Evolutionary conservation across 768 basidiomycete species (phyloP).

Genomic region (Phylloporus scabripes): DNA sequence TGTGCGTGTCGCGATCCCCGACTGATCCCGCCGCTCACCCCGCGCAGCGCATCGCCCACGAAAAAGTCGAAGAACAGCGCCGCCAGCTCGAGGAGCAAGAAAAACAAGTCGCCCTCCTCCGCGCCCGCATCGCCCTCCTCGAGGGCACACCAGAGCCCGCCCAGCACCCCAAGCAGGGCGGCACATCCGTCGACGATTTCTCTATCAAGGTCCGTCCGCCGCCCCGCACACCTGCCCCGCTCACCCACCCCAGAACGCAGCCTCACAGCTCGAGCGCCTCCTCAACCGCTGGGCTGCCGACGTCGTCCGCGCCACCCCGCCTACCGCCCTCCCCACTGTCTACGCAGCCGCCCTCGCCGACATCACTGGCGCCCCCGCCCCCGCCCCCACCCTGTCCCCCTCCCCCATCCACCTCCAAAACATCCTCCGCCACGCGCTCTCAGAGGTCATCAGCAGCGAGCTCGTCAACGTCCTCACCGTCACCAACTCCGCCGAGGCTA

Average conservation of each 20-base stretch:
- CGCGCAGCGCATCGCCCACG: constrained; percentile 72
- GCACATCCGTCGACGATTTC: constrained; percentile 77
- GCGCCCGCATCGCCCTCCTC: constrained; percentile 63
- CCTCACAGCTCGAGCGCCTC: constrained; percentile 73
- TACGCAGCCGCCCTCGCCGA: constrained; percentile 58
- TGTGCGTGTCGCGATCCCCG: constrained; percentile 37
- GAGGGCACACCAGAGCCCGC: constrained; percentile 52
- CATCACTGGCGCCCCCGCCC: constrained; percentile 40
- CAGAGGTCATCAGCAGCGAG: constrained; percentile 67
- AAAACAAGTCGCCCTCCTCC: constrained; percentile 67
- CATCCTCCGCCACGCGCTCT: constrained; percentile 74
- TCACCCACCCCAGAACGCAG: constrained; percentile 55
- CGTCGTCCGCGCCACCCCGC: constrained; percentile 49
- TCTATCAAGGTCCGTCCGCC: constrained; percentile 64
- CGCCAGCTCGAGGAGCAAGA: constrained; percentile 79
- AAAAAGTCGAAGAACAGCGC: constrained; percentile 82
- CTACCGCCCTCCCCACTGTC: constrained; percentile 46
- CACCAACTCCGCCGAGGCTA: constrained; percentile 80
- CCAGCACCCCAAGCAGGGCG: constrained; percentile 35
- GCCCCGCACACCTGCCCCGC: no score
- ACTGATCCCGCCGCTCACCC: constrained; percentile 2
- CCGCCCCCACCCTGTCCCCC: constrained; percentile 23
- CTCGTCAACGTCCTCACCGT: constrained; percentile 83
- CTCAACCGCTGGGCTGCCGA: constrained; percentile 89
- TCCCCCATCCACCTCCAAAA: constrained; percentile 73